phyloP scores from a whole-genome alignment of 2,329 filamentous ascomycete genomes.

The Akanthomyces dipterigenus region DNA sequence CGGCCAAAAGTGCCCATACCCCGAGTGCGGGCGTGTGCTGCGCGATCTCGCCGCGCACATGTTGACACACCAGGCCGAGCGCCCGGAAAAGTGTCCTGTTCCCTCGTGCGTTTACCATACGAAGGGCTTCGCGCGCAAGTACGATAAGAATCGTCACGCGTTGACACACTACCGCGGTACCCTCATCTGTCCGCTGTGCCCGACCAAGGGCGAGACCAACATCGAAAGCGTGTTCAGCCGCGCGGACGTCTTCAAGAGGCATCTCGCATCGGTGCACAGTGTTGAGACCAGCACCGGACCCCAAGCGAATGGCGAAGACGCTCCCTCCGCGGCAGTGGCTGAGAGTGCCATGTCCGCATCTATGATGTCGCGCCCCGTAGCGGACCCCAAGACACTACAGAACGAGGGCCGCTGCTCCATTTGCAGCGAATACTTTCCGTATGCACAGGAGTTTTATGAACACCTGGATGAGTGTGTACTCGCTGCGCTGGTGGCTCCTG shows the following conservation, averaged over 20 bases:
- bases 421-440: constrained; percentile 70
- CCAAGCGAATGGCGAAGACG: not conserved
- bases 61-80: constrained; percentile 89
- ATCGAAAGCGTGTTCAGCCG: constrained; percentile 67
- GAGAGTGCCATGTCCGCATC: not conserved
- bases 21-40: constrained; percentile 52
- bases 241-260: constrained; percentile 94
- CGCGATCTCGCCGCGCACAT: constrained; percentile 77
- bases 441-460: constrained; percentile 94
- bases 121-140: constrained; percentile 41
- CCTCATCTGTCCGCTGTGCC: constrained; percentile 96
- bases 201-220: constrained; percentile 85
- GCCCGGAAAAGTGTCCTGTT: constrained; percentile 54
- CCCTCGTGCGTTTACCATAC: constrained; percentile 10
- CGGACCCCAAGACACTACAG: constrained; percentile 9
- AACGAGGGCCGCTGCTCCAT: constrained; percentile 68
- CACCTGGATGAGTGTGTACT: constrained; percentile 69
- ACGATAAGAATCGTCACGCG: constrained; percentile 96
- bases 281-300: constrained; percentile 50
- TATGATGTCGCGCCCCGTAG: constrained; percentile 4
- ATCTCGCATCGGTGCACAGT: constrained; percentile 85
- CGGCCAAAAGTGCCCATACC: constrained; percentile 41
- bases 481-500: constrained; percentile 46
- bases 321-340: not conserved
- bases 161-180: constrained; percentile 96